Evolutionary conservation across 768 basidiomycete species (phyloP), one percentile per base, ranked within the genome.

Genomic region (Termitomyces sp.): DNA sequence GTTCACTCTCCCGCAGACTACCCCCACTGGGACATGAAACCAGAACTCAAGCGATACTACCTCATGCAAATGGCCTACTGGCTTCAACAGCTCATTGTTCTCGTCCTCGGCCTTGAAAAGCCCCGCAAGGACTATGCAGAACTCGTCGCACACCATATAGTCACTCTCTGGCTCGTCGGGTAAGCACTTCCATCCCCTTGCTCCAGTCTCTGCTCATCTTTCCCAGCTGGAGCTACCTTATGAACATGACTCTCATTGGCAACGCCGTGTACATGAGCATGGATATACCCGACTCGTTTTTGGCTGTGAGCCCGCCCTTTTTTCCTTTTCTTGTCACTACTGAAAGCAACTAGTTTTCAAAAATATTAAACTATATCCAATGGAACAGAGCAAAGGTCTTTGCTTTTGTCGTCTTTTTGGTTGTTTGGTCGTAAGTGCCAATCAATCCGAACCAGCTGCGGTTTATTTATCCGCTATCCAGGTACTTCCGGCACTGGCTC

Each of bases 81-180:
- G 97, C 82, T 86, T 49, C 95, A 98, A 68, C 95, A 99, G 70
- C 80, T 95, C 60, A 73, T 98, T 20, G 87, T 99, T 18, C 81
- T 98, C 8, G 75, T 89, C 3, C 81, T 95, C 13, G 77, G 86
- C 48, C 81, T 99, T 15, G 97, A 99, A 74, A 98, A 97, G 70
- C 96, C 97, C 0, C 83, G 97, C 52, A 93, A 91, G 70, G 97
- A 99, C 70, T 94, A 88, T 69, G 65, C 70, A 20, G 96, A 98
- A 71, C 84, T 98, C 16, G 82, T 97, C 20, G 81, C 81, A 0
- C 97, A 99, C 70, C 97, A 99, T 69, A 66, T 95, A 45, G 93
- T 98, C 54, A 98, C 97, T 0, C 78, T 98, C 13, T 99, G 95
- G 94, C 80, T 98, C 27, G 83, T 98, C 39, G 88, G 93, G 86